Evolutionary conservation across 1,284 basidiomycete genomes (phyloP).

Genomic region (Ganoderma sinense): DNA sequence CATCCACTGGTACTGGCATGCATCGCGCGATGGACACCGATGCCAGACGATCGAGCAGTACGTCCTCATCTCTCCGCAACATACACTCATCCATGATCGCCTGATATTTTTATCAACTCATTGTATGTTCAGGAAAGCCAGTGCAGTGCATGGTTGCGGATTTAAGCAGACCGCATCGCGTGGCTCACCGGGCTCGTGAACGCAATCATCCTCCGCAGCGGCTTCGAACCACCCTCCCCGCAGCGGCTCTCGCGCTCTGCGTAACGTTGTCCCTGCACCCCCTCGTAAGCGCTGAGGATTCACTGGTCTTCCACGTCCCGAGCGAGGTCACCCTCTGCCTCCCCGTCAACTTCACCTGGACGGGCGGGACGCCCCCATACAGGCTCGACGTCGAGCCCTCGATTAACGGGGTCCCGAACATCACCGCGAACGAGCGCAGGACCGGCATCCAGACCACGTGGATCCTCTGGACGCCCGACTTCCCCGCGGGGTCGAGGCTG

Average conservation of each 20-base stretch:
- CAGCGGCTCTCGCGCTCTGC: neutral
- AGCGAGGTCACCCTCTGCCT: neutral
- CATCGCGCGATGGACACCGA: neutral
- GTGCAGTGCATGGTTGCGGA: too few relatives aligned
- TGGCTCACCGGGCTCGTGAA: neutral
- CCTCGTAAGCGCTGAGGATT: neutral
- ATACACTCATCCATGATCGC: neutral
- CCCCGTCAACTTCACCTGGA: conserved; percentile 11
- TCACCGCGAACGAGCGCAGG: conserved; percentile 75
- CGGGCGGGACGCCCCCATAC: conserved; percentile 12
- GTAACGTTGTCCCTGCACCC: neutral
- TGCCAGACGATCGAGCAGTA: neutral
- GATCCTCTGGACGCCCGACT: neutral
- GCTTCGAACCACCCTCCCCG: neutral
- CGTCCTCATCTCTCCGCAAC: too few relatives aligned
- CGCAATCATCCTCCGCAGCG: neutral
- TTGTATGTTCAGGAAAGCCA: too few relatives aligned
- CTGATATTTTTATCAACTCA: neutral
- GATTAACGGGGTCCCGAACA: too few relatives aligned
- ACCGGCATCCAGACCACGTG: conserved; percentile 53
- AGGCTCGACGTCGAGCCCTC: conserved; percentile 11
- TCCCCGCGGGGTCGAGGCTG: neutral
- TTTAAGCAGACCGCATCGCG: too few relatives aligned
- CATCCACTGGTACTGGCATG: neutral
- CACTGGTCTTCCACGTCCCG: neutral